Evolutionary conservation across 495 filamentous ascomycete species (phyloP), one percentile per base, ranked within the genome.

Genomic region (Pyrenula massariospora): DNA sequence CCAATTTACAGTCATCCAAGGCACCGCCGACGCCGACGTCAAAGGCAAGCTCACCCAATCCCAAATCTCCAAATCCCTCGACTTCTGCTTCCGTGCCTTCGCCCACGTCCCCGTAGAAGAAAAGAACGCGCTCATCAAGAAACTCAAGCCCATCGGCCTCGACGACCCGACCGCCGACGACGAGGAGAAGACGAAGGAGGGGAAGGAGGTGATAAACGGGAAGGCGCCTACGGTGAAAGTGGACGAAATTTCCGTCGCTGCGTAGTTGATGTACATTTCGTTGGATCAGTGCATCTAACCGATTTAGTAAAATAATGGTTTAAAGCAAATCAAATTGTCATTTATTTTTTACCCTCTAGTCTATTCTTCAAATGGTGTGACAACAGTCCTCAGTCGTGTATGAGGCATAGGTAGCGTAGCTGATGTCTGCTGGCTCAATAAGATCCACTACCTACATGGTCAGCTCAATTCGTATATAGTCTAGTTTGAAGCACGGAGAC

Each of bases 61-160:
- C 2, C 65, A 70, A 42, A 56, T 73, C 22, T 61, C 60, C 25
- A 61, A 74, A 22, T 63, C 71, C 3, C 54, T 77, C 19, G 64
- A 74, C 42, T 75, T 77, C 60, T 69, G 65, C 57, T 59, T 64
- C 56, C 51, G 59, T 19, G 65, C 70, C 3, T 68, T 71, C 50
- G 51, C 60, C 1, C 55, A 60, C 22, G 55, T 70, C 24, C 50
- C 60, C 1, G 20, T 60, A 0, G 68, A 65, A 22, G 42, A 66
- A 36, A 62, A 64, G 25, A 55, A 68, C 3, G 58, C 58, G 0
- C 54, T 69, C 2, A 47, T 67, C 12, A 36, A 61, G 22, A 69
- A 68, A 52, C 54, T 68, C 48, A 65, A 64, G 51, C 25, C 50
- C 10, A 48, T 55, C 31, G 0, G 23, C 21, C 47, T 57, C 2